Percentiles rank a stretch among this genome's conserved stretches.
Conservation (phyloP, 495 filamentous ascomycete genomes). For the Hypoxylon subgilvum region DNA sequence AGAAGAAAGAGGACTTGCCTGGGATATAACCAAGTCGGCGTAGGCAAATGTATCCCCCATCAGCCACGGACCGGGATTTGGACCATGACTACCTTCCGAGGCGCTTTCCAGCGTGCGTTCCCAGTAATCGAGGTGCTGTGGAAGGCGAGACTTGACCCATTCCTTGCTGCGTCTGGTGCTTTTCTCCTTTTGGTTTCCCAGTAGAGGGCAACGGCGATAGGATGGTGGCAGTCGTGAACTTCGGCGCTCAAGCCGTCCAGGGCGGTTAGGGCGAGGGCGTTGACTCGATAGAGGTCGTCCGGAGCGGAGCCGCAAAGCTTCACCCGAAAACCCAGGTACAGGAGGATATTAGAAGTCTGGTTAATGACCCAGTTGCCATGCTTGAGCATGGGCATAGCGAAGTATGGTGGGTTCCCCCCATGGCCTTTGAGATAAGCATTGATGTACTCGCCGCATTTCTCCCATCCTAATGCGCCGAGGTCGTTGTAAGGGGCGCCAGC, state of each 20-base stretch:
- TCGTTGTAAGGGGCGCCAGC: constrained; percentile 30
- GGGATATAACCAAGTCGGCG: constrained; percentile 63
- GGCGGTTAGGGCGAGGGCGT: constrained; percentile 29
- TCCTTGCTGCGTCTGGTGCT: constrained; percentile 51
- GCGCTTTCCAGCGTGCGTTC: constrained; percentile 53
- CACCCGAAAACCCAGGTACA: constrained; percentile 56
- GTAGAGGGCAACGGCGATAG: constrained; percentile 50
- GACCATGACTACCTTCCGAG: constrained; percentile 26
- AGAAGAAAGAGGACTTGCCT: constrained; percentile 40
- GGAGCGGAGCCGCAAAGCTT: constrained; percentile 42
- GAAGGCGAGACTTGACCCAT: constrained; percentile 54
- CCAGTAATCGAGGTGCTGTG: constrained; percentile 62
- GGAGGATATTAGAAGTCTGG: constrained; percentile 61
- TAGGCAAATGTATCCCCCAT: constrained; percentile 55
- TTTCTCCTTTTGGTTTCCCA: constrained; percentile 64
- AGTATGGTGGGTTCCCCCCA: constrained; percentile 52
- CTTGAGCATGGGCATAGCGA: constrained; percentile 57
- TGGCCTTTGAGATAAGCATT: constrained; percentile 4
- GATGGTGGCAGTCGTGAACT: constrained; percentile 46
- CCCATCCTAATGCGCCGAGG: constrained; percentile 7
- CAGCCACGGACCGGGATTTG: constrained; percentile 47
- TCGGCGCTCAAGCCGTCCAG: constrained; percentile 51
- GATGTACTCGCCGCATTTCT: constrained; percentile 8
- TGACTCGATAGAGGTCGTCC: constrained; percentile 46
- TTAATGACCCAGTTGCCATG: constrained; percentile 51